phyloP scores from a whole-genome alignment of 169 alveolate genomes.

The Cryptosporidium viatorum region DNA sequence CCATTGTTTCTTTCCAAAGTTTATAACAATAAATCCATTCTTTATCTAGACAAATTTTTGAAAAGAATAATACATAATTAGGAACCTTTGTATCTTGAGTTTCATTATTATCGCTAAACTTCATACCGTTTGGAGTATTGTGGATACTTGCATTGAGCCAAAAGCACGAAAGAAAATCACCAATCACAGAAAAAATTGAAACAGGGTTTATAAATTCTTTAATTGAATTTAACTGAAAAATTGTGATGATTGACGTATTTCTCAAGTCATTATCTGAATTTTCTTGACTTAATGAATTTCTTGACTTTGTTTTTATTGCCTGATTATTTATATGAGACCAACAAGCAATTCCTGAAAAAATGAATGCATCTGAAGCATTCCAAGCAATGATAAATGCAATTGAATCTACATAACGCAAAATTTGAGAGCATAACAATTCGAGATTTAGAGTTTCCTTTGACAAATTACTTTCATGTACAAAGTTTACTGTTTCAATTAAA shows the following conservation, averaged over 20 bases:
- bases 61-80: conserved; percentile 28
- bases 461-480: not conserved
- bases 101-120: not conserved
- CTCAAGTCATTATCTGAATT: not conserved
- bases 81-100: conserved; percentile 15
- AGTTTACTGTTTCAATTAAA: conserved; percentile 22
- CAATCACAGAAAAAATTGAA: conserved; percentile 22
- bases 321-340: conserved; percentile 52
- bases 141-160: conserved; percentile 14
- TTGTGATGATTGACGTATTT: conserved; percentile 38
- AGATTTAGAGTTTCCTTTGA: not conserved
- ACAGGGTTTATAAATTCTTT: conserved; percentile 13
- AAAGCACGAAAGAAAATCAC: conserved; percentile 36
- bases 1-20: conserved; percentile 57
- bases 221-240: conserved; percentile 27
- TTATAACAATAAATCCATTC: not conserved
- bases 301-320: not conserved
- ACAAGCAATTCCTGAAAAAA: conserved; percentile 62
- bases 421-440: conserved; percentile 1
- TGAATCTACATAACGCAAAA: conserved; percentile 19
- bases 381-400: conserved; percentile 57
- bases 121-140: not conserved
- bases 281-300: not conserved
- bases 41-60: conserved; percentile 22
- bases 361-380: conserved; percentile 67